Base-by-base conservation (phyloP, 2,329 filamentous ascomycete species). In the Berkeleyomyces rouxiae region DNA sequence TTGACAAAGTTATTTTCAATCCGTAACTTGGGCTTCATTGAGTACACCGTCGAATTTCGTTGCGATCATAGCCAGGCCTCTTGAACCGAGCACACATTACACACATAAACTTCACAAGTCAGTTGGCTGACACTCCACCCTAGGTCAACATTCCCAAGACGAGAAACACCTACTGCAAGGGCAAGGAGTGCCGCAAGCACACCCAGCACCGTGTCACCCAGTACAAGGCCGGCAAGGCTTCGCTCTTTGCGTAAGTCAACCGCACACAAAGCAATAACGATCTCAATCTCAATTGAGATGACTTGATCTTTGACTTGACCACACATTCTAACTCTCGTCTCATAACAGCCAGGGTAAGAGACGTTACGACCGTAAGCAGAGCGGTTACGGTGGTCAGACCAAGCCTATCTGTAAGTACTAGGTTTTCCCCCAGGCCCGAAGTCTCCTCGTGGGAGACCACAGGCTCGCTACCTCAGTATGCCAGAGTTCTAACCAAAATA, bases 351-450 rank as follows among this genome's bases (percentile, higher is more conserved):
- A 99, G 85, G 92, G 92, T 85, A 99, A 97, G 88, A 89, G 92
- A 80, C 91, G 92, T 87, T 97, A 97, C 82, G 90, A 95, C 82
- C 85, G 90, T 76, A 97, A 97, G 84, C 92, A 97, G 83, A 90
- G 87, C 77, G 92, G 92, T 88, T 97, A 96, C 77, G 93, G 93
- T 89, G 93, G 93, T 91, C 93, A 99, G 83, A 99, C 93, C 74
- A 99, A 99, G 83, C 93, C 95, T 72, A 91, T 99, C 75, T 99
- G 64, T 65, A 63, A 63, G 64, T 63, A 65, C 13, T 42, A n/a
- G 4, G 1, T 10, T 43, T 40, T 36, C 7, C 49, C 58, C n/a
- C 33, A 11, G 9, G 13, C 11, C 49, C 49, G n/a, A 37, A 11
- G 7, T 9, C 33, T 10, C 37, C 6, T 31, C 13, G 23, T 23